These are phyloP conservation scores for Saccharum officinarum DNA, from an alignment of 176 grass and related monocot genomes.

Conservation along the genomic window DNA sequence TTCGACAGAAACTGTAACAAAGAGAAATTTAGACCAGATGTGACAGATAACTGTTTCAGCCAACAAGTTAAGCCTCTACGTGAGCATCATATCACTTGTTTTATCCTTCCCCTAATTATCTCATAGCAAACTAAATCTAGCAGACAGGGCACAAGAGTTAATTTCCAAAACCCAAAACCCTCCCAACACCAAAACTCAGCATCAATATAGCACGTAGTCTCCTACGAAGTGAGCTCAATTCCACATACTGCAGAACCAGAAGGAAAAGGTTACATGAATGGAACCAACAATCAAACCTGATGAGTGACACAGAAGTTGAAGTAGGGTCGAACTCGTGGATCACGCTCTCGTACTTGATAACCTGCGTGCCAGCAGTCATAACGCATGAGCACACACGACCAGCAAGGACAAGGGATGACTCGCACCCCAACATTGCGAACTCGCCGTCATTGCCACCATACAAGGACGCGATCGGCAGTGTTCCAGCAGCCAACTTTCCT, in stretches of 20 bases:
- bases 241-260: background rate
- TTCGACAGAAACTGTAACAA: constrained; percentile 89
- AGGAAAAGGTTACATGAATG: background rate
- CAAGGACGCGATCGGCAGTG: too few relatives aligned
- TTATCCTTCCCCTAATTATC: background rate
- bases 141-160: background rate
- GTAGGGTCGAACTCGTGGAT: constrained; percentile 99
- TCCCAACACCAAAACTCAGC: background rate
- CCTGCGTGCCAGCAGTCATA: constrained; percentile 40
- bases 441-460: too few relatives aligned
- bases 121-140: constrained; percentile 28
- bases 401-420: too few relatives aligned
- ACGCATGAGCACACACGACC: background rate
- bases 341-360: constrained; percentile 99
- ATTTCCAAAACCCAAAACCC: background rate
- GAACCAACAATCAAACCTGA: constrained; percentile 59
- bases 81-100: background rate
- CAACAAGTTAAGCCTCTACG: background rate
- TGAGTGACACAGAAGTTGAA: constrained; percentile 99
- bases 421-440: too few relatives aligned
- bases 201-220: background rate
- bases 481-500: too few relatives aligned
- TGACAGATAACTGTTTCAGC: background rate
- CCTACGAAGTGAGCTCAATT: background rate
- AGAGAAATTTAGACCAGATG: constrained; percentile 32